phyloP scores from a whole-genome alignment of 495 filamentous ascomycete species.

The Cercophora samala region DNA sequence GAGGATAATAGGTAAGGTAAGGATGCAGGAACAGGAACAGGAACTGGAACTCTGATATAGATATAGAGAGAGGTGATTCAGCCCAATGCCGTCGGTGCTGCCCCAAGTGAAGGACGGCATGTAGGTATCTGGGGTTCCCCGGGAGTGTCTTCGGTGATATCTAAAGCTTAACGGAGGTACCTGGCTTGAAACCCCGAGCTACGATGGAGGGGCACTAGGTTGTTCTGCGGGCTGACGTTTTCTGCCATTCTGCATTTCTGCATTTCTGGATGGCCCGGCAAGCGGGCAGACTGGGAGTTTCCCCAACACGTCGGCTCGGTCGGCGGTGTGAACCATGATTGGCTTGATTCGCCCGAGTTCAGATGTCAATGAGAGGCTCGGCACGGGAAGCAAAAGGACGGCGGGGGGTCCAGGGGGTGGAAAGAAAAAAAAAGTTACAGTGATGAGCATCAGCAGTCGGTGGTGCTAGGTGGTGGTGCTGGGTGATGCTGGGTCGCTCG shows the following conservation, averaged over 20 bases:
- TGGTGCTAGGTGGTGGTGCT: neutral
- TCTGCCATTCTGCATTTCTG: neutral
- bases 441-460: neutral
- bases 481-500: neutral
- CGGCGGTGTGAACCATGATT: neutral
- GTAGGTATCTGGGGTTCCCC: neutral
- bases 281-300: constrained; percentile 16
- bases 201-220: constrained; percentile 12
- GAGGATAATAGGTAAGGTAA: too few relatives aligned
- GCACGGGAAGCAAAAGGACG: neutral
- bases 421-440: constrained; percentile 13
- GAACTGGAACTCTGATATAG: too few relatives aligned
- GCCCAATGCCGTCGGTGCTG: neutral
- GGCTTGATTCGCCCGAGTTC: neutral
- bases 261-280: neutral
- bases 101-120: neutral
- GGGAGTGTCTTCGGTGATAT: neutral
- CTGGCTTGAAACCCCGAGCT: constrained; percentile 13
- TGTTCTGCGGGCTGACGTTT: constrained; percentile 30
- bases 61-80: neutral
- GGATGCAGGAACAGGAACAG: constrained; percentile 8
- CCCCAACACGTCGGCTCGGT: constrained; percentile 19
- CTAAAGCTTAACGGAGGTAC: constrained; percentile 23
- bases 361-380: constrained; percentile 4
- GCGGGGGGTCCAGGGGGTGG: neutral